Evolutionary conservation across 768 basidiomycete species (phyloP).

Genomic region (Mycena galopus): DNA sequence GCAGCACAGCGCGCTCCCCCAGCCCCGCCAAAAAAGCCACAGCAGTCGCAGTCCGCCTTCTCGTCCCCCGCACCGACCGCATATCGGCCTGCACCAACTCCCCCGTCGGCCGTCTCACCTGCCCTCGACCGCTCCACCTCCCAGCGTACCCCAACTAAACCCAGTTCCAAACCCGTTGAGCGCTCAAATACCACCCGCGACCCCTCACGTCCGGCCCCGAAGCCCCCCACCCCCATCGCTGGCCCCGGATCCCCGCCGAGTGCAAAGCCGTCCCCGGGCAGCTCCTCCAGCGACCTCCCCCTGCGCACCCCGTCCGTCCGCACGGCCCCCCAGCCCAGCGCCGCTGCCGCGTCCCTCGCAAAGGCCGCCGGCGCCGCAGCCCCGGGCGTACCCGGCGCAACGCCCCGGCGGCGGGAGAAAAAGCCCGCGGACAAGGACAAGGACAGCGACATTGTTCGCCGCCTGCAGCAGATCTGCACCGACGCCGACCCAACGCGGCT

Average conservation of each 20-base stretch:
- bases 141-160: slow-evolving; percentile 77
- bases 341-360: slow-evolving; percentile 74
- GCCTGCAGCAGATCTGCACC: slow-evolving; percentile 94
- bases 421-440: slow-evolving; percentile 83
- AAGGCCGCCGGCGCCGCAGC: slow-evolving; percentile 58
- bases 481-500: slow-evolving; percentile 96
- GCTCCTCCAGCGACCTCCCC: slow-evolving; percentile 70
- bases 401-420: slow-evolving; percentile 89
- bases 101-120: slow-evolving; percentile 72
- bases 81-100: slow-evolving; percentile 84
- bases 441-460: slow-evolving; percentile 91
- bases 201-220: slow-evolving; percentile 40
- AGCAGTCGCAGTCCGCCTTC: slow-evolving; percentile 36
- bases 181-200: slow-evolving; percentile 81
- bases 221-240: slow-evolving; percentile 35
- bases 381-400: slow-evolving; percentile 71
- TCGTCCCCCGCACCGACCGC: slow-evolving; percentile 57
- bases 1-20: slow-evolving; percentile 60
- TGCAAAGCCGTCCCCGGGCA: slow-evolving; percentile 68
- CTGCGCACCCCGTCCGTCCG: slow-evolving; percentile 45
- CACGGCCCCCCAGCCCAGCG: slow-evolving; percentile 58
- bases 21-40: slow-evolving; percentile 60
- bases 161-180: slow-evolving; percentile 61
- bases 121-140: slow-evolving; percentile 90
- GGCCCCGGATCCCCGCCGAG: slow-evolving; percentile 44